A percentile compares a stretch with the other conserved stretches of the same genome.
phyloP scores from a whole-genome alignment of 2,329 filamentous ascomycete genomes.

The Colletotrichum navitas region DNA sequence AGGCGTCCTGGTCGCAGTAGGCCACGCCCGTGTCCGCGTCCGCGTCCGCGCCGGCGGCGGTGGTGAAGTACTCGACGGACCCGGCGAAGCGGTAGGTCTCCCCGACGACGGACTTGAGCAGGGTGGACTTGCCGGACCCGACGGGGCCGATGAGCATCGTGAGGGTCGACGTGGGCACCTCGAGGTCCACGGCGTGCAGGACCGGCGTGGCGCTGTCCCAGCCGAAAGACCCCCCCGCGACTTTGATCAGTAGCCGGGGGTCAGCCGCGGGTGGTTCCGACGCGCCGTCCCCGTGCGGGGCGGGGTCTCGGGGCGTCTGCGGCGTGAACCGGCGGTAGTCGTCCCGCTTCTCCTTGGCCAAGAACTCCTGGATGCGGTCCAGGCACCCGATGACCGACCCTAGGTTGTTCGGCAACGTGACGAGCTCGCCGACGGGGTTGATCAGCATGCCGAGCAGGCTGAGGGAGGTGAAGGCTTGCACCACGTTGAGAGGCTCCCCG shows the following conservation, averaged over 20 bases:
- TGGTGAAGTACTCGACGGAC: constrained; percentile 34
- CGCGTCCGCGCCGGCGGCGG: neutral
- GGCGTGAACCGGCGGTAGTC: constrained; percentile 13
- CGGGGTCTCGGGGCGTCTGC: too few species aligned
- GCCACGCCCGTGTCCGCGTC: constrained; percentile 39
- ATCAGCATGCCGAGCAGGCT: constrained; percentile 23
- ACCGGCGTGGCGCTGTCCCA: constrained; percentile 7
- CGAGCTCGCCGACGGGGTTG: constrained; percentile 31
- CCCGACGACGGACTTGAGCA: constrained; percentile 50
- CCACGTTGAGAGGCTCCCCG: constrained; percentile 26
- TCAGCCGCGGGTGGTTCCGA: too few species aligned
- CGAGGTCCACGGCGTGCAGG: constrained; percentile 2
- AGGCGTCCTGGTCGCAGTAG: constrained; percentile 49
- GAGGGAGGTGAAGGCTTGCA: constrained; percentile 35
- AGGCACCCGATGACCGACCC: constrained; percentile 45
- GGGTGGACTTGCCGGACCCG: constrained; percentile 53
- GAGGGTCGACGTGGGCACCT: neutral
- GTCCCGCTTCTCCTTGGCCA: constrained; percentile 37
- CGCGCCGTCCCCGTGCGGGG: too few species aligned
- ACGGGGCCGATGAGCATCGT: constrained; percentile 39
- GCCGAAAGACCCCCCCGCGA: neutral
- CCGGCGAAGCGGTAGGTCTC: constrained; percentile 43
- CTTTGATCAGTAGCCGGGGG: neutral
- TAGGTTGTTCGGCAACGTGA: constrained; percentile 31
- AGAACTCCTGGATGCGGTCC: constrained; percentile 46